Evolutionary conservation across 805 yeast species (phyloP).

Genomic region (Martiniozyma abietophila): DNA sequence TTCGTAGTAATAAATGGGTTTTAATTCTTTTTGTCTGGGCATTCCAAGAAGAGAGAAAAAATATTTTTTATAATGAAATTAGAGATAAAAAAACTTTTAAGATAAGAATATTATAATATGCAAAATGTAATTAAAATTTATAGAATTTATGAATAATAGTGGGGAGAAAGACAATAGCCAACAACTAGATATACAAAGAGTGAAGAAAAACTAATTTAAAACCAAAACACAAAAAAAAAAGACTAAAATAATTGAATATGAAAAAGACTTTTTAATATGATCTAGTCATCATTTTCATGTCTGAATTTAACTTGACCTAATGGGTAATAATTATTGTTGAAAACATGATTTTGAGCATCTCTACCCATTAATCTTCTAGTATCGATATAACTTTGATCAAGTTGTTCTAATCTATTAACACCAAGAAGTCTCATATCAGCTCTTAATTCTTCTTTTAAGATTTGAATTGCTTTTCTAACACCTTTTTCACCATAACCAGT

Average conservation of each 20-base stretch:
- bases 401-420: conserved; percentile 38
- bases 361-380: conserved; percentile 17
- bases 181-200: no score
- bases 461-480: conserved; percentile 52
- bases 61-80: no score
- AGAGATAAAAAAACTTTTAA: not conserved
- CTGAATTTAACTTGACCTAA: conserved; percentile 12
- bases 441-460: conserved; percentile 50
- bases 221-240: no score
- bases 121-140: no score
- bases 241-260: no score
- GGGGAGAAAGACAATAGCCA: no score
- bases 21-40: no score
- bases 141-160: no score
- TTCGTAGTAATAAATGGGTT: no score
- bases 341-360: conserved; percentile 14
- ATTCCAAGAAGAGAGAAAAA: no score
- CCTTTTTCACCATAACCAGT: conserved; percentile 74
- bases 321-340: conserved; percentile 12
- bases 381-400: conserved; percentile 34
- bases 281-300: conserved; percentile 7
- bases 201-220: no score
- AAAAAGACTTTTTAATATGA: no score
- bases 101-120: not conserved
- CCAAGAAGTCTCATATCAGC: conserved; percentile 63